Evolutionary conservation across 2,329 filamentous ascomycete species (phyloP), one percentile per base, ranked within the genome.

Genomic region (Madurella mycetomatis): DNA sequence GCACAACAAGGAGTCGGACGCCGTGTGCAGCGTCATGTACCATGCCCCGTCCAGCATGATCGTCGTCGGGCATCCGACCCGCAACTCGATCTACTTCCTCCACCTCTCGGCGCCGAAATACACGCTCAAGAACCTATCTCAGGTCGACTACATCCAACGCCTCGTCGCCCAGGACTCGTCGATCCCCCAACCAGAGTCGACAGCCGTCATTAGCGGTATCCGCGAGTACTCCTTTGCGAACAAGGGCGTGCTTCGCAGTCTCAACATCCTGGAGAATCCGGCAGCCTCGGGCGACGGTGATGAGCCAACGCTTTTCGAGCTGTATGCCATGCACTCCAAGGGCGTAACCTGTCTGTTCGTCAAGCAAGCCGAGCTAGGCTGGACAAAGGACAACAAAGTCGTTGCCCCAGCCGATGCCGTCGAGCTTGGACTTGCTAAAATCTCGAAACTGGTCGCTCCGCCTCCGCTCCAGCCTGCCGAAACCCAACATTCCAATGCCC

Each of bases 321-420:
- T 99, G 9, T 99, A 99, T 69, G 88, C 90, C 32, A 95, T 96
- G 87, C 92, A 99, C 71, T 96, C 94, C 11, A 95, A 91, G 73
- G 94, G 94, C 57, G 91, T 97, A n/a, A 92, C 92, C 16, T 92
- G 89, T 64, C 70, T 97, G 50, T 85, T 85, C 60, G 84, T 99
- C 69, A 92, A 88, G 69, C 90, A 92, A 68, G 83, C 86, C 49
- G 92, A 97, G 71, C 78, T 99, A 47, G 94, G 95, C 31, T 97
- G 92, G 92, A 87, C 86, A 63, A 83, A 84, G 63, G 90, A 96
- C 58, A 92, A 91, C 72, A 95, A 95, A 76, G 88, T 95, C 50
- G 76, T 96, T 40, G 76, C 86, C 51, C 80, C 87, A 0, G 82
- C 94, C 40, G 85, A 95, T 69, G 92, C 90, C 2, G 78, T 90